A percentile compares a stretch with the other conserved stretches of the same genome.
phyloP scores from a whole-genome alignment of 345 rosid genomes.

The Populus nigra region DNA sequence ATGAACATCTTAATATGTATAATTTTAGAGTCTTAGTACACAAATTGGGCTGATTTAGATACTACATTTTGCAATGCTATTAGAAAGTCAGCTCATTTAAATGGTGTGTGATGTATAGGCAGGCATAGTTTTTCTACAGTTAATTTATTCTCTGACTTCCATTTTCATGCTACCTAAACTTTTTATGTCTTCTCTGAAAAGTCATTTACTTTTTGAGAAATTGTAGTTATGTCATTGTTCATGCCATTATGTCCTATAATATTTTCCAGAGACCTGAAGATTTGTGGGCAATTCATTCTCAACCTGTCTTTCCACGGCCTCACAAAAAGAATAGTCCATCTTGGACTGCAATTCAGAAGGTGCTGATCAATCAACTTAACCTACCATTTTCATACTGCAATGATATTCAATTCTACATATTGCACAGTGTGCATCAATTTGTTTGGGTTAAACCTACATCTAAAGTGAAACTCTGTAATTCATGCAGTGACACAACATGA shows the following conservation, averaged over 20 bases:
- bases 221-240: constrained; percentile 9
- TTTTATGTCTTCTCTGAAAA: neutral
- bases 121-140: neutral
- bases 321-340: constrained; percentile 64
- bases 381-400: neutral
- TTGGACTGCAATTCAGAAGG: constrained; percentile 91
- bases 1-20: neutral
- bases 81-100: neutral
- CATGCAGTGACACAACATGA: neutral
- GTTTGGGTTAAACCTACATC: neutral
- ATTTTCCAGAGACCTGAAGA: constrained; percentile 83
- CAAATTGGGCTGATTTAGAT: neutral
- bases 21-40: neutral
- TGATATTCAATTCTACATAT: neutral
- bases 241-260: constrained; percentile 15
- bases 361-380: constrained; percentile 2
- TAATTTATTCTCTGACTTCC: neutral
- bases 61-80: neutral
- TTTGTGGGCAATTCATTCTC: constrained; percentile 86
- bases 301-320: constrained; percentile 74
- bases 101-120: neutral
- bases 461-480: neutral
- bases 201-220: neutral
- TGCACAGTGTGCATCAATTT: neutral
- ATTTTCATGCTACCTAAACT: neutral